Evolutionary conservation across 2,329 filamentous ascomycete species (phyloP), one percentile per base, ranked within the genome.

Genomic region (Colletotrichum kahawae): DNA sequence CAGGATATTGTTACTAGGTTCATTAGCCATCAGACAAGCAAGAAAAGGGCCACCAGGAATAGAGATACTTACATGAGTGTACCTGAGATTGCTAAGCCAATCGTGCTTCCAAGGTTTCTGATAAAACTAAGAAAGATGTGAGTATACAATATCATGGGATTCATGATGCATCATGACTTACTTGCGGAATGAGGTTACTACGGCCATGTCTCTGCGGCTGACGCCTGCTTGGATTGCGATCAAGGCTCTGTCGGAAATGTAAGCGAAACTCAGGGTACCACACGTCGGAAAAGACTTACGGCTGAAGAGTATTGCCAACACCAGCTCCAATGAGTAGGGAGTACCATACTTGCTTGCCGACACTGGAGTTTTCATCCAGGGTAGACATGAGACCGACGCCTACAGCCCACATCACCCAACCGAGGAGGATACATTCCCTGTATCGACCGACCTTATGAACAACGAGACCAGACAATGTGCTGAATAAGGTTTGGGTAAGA

Each of bases 161-260:
- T 16, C 2, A 13, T 8, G 2, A 12, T 3, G 1, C 2, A 24
- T 29, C 1, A 12, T 14, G 7, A 78, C 83, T 77, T 77, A 86
- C 84, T 86, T 86, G 68, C 85, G 79, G 62, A 86, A 86, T 6
- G 84, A 86, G n/a, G 84, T 87, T 5, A 86, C 84, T 48, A 86
- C 81, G 4, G 85, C 85, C 85, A 86, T 87, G 38, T 86, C 84
- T 4, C 82, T 79, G 56, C 85, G 79, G 86, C 90, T 87, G 79
- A 92, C 83, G 82, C 91, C 79, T 83, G 89, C 82, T 84, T 92
- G 85, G 84, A 92, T 83, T 82, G 90, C 82, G 86, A 93, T 85
- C 48, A 86, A 77, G n/a, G 85, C 82, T 18, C 84, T 85, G 21
- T 68, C 31, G 5, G 16, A 51, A 2, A 27, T 4, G 29, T 78